Conservation (phyloP, 202 grass and related monocot genomes). For the Zizania palustris region DNA sequence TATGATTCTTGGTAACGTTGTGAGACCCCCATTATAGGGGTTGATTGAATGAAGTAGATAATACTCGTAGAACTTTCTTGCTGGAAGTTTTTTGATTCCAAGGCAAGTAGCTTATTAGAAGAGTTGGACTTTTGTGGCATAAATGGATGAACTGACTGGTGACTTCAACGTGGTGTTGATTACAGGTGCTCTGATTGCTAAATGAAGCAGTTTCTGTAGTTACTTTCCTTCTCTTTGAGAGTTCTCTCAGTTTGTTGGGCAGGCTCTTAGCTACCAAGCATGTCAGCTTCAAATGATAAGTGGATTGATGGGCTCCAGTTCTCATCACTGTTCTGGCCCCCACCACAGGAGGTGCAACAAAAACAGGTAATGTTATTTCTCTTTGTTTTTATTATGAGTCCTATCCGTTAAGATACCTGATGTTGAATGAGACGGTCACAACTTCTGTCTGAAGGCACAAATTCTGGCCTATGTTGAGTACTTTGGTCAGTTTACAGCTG, state of each 20-base stretch:
- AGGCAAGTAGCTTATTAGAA: constrained; percentile 49
- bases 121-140: constrained; percentile 39
- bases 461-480: constrained; percentile 95
- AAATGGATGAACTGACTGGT: constrained; percentile 38
- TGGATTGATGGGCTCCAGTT: constrained; percentile 87
- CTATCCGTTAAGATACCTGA: constrained; percentile 16
- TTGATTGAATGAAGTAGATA: constrained; percentile 40
- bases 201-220: constrained; percentile 35
- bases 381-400: constrained; percentile 5
- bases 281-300: constrained; percentile 80
- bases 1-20: constrained; percentile 33
- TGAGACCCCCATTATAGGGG: constrained; percentile 28
- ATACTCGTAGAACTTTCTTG: constrained; percentile 32
- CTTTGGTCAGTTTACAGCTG: constrained; percentile 95
- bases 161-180: constrained; percentile 37
- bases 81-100: constrained; percentile 34
- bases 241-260: constrained; percentile 51
- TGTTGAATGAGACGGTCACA: background rate
- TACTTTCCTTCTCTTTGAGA: constrained; percentile 44
- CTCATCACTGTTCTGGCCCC: constrained; percentile 83
- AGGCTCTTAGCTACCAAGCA: constrained; percentile 58
- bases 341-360: constrained; percentile 76
- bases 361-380: constrained; percentile 61
- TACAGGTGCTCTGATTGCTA: constrained; percentile 43
- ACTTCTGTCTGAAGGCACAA: constrained; percentile 72